Evolutionary conservation across 306 rosid genomes (phyloP), one percentile per base, ranked within the genome.

Genomic region (Herpetospermum pedunculosum): DNA sequence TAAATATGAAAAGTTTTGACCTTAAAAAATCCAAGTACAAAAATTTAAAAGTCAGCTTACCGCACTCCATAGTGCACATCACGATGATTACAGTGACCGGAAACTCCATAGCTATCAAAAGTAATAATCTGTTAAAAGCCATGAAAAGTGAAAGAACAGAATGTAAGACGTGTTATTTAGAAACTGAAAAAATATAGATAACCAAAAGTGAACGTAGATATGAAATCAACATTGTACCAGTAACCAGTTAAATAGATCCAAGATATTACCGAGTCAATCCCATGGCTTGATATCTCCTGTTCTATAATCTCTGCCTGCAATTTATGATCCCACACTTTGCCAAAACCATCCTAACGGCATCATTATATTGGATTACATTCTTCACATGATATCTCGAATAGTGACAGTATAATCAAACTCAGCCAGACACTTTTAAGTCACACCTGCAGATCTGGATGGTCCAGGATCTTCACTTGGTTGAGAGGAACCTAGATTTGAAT

Each of bases 361-460:
- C 75, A 77, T 26, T 43, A 58, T 28, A 37, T 73, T 57, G 80
- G 75, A 75, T 76, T 73, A 82, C 11, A 47, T 29, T 60, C 41
- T 5, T 29, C 63, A 46, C 8, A 49, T 9, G 23, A 18, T 37
- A 72, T 5, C 26, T 34, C 28, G 37, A 30, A 18, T 4, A 15
- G 16, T 15, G 30, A 73, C 52, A 76, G 70, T 68, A 37, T 55
- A 21, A 69, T 37, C 35, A 77, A 15, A 15, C 77, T 72, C 53
- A 80, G 77, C 84, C 73, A 78, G 70, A 77, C 77, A 82, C 75
- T 77, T 72, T 54, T 50, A 52, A 77, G 71, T 47, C 67, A 46
- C 85, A 94, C 98, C 95, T 94, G 96, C 75, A 94, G 57, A 77
- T 89, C 87, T 47, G 95, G 94, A 83, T 91, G 96, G 84, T 94